Evolutionary conservation across 148 eudicot species (phyloP).

Genomic region (Camellia sinensis): DNA sequence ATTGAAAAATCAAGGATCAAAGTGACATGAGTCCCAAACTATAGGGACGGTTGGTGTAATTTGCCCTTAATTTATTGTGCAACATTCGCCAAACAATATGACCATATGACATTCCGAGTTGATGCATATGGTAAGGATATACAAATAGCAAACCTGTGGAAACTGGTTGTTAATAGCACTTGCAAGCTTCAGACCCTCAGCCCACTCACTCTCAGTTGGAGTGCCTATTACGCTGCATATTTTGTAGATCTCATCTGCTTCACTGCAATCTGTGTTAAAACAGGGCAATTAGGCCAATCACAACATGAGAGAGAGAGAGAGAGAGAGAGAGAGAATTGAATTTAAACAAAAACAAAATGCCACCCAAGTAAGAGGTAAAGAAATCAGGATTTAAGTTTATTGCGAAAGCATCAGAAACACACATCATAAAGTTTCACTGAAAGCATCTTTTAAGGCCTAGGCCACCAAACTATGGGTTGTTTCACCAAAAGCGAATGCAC

Average conservation of each 20-base stretch:
- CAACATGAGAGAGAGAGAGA: neutral
- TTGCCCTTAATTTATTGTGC: neutral
- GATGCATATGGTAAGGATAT: neutral
- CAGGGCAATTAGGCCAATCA: neutral
- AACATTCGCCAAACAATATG: neutral
- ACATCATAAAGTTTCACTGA: neutral
- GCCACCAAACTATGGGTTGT: neutral
- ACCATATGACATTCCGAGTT: neutral
- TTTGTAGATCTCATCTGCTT: slow-evolving; percentile 84
- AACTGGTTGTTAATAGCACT: slow-evolving; percentile 72
- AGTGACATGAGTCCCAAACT: too few species aligned
- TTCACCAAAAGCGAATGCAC: neutral
- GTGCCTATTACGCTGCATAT: slow-evolving; percentile 83
- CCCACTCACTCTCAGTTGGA: slow-evolving; percentile 66
- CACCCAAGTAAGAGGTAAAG: neutral
- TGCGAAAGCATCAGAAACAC: neutral
- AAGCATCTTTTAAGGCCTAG: neutral
- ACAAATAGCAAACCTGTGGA: slow-evolving; percentile 51
- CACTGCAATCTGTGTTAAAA: slow-evolving; percentile 41
- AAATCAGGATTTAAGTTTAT: neutral
- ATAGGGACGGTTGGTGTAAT: too few species aligned
- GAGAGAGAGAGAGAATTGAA: neutral
- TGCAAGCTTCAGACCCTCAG: slow-evolving; percentile 69
- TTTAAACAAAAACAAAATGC: neutral
- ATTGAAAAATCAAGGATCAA: too few species aligned